Evolutionary conservation across 208 protist species (phyloP).

Genomic region (Trypanosoma theileri): DNA sequence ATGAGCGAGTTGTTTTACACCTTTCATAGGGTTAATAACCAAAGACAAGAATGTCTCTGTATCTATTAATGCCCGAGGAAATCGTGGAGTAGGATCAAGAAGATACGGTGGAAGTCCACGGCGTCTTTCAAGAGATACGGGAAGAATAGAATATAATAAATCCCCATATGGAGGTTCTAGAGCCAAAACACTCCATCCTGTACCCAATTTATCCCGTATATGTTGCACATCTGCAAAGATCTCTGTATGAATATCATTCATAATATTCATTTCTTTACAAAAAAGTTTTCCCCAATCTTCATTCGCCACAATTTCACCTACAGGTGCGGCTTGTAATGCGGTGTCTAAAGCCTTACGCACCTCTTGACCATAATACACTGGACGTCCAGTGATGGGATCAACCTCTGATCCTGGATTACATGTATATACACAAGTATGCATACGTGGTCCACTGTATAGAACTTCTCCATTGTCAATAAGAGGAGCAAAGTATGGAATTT

Average conservation of each 20-base stretch:
- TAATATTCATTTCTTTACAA: conserved; percentile 40
- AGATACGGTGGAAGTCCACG: conserved; percentile 50
- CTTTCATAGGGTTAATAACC: conserved; percentile 52
- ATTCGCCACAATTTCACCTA: conserved; percentile 84
- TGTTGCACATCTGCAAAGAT: conserved; percentile 12
- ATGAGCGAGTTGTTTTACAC: conserved; percentile 20
- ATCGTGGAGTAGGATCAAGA: conserved; percentile 57
- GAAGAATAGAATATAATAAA: conserved; percentile 65
- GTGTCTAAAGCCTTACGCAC: conserved; percentile 53
- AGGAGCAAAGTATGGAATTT: conserved; percentile 36
- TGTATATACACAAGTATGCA: conserved; percentile 84
- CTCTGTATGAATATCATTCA: conserved; percentile 19
- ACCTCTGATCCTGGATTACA: conserved; percentile 69
- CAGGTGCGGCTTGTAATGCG: conserved; percentile 43
- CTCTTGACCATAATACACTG: conserved; percentile 67
- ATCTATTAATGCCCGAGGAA: conserved; percentile 42
- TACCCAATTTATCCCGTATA: conserved; percentile 45
- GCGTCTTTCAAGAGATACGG: conserved; percentile 51
- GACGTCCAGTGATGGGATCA: conserved; percentile 59
- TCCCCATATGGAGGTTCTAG: conserved; percentile 31
- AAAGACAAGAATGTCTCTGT: conserved; percentile 14
- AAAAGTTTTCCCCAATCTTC: conserved; percentile 52
- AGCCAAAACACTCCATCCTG: conserved; percentile 55
- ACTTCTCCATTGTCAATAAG: conserved; percentile 50
- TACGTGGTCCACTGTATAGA: conserved; percentile 75